Evolutionary conservation across 805 yeast genomes (phyloP).

Genomic region (Scheffersomyces ergatensis): DNA sequence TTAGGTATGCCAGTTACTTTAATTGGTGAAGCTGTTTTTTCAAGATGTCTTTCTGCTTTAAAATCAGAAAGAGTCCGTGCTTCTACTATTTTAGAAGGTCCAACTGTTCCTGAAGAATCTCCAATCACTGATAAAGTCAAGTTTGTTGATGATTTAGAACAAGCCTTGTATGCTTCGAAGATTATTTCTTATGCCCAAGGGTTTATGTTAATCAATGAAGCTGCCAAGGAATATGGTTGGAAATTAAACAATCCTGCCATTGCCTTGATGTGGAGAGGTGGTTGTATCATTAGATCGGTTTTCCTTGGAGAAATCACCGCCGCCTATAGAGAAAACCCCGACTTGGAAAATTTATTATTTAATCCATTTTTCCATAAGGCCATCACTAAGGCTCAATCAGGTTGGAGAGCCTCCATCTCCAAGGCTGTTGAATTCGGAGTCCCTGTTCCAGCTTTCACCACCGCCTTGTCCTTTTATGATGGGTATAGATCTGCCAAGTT

Average conservation of each 20-base stretch:
- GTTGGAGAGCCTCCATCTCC: constrained; percentile 90
- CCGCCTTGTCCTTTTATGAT: constrained; percentile 97
- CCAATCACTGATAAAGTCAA: constrained; percentile 69
- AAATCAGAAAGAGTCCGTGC: constrained; percentile 90
- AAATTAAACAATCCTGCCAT: constrained; percentile 96
- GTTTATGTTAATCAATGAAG: constrained; percentile 98
- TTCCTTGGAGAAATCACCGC: constrained; percentile 95
- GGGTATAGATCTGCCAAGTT: constrained; percentile 95
- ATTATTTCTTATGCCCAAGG: constrained; percentile 99
- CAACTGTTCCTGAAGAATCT: constrained; percentile 60
- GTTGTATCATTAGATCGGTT: constrained; percentile 98
- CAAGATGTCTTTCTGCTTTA: constrained; percentile 93
- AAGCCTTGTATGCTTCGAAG: constrained; percentile 98
- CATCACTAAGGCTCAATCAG: constrained; percentile 85
- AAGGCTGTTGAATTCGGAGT: constrained; percentile 82
- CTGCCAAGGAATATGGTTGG: constrained; percentile 97
- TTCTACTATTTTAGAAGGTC: constrained; percentile 76
- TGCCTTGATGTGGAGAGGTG: constrained; percentile 99
- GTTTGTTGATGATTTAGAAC: constrained; percentile 92
- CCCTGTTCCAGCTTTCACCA: constrained; percentile 96
- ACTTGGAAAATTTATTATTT: constrained; percentile 92
- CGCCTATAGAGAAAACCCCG: constrained; percentile 92
- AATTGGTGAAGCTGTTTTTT: constrained; percentile 97
- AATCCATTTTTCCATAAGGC: constrained; percentile 93
- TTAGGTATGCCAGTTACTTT: constrained; percentile 97